Evolutionary conservation across 2,329 filamentous ascomycete genomes (phyloP), one percentile per base, ranked within the genome.

Genomic region (Beauveria pseudobassiana): DNA sequence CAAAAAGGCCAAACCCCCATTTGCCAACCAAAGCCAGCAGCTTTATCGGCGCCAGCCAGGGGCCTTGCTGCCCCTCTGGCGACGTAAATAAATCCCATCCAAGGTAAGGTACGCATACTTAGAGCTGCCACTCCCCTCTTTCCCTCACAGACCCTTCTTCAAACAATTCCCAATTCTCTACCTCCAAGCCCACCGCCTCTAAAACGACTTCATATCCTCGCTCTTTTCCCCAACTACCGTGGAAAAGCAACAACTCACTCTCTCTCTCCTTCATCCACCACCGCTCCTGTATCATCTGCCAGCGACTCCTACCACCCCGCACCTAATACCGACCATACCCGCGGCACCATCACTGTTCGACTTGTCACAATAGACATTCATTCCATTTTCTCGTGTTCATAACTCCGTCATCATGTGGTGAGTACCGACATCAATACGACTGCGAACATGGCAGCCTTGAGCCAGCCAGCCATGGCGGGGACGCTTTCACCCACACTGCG

Each of bases 91-190:
- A 40, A 56, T 16, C 53, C n/a, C 16, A 28, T 20, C 5, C 14
- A 57, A 30, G 48, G 9, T 26, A 57, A 30, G 48, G 9, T 26
- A 34, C 30, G 18, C 26, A 40, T 58, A 54, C 46, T 50, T n/a
- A 59, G 57, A 59, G 46, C 48, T 51, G 20, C 57, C 57, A 22
- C 38, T 52, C 48, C 57, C 57, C 57, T 59, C 57, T 28, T 45
- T 59, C 56, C 48, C 22, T 24, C 20, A n/a, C 9, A 34, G 6
- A 40, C 14, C n/a, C 57, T 18, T 34, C 38, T 24, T 24, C 48
- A 22, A 52, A 12, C 57, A 20, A 40, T 14, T 38, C 26, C 22
- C 57, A 51, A 26, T 59, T 28, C 48, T 59, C 48, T n/a, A 40
- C 48, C 20, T 52, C 18, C 45, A 50, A 46, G 12, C 18, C 34